Conservation (phyloP, 1,139 yeast species). For the Candida sojae region DNA sequence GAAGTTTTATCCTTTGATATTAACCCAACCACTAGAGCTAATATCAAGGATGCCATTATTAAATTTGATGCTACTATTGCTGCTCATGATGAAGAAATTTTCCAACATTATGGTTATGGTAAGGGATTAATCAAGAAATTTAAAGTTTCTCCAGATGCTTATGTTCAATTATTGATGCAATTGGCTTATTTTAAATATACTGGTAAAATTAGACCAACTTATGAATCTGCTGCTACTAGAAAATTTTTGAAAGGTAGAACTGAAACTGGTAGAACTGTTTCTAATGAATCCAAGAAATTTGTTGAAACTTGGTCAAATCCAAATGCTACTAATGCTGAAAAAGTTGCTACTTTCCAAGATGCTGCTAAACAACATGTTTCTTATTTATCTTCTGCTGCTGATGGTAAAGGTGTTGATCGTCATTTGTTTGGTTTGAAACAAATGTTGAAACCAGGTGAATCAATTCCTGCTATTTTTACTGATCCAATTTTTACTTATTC, state of each 20-base stretch:
- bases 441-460: constrained; percentile 61
- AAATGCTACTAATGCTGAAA: constrained; percentile 54
- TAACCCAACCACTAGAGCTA: constrained; percentile 50
- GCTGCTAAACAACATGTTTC: constrained; percentile 78
- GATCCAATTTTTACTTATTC: constrained; percentile 81
- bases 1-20: constrained; percentile 44
- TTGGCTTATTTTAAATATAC: constrained; percentile 78
- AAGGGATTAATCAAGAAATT: constrained; percentile 68
- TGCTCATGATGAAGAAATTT: constrained; percentile 60
- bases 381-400: constrained; percentile 76
- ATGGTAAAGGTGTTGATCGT: constrained; percentile 91
- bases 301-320: constrained; percentile 75
- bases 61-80: constrained; percentile 55
- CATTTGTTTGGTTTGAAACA: constrained; percentile 89
- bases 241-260: constrained; percentile 89
- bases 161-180: constrained; percentile 74
- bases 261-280: constrained; percentile 91
- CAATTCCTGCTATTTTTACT: constrained; percentile 67
- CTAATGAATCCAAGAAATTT: constrained; percentile 71
- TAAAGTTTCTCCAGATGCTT: constrained; percentile 78
- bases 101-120: constrained; percentile 75
- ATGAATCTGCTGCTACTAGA: constrained; percentile 95
- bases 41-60: constrained; percentile 57
- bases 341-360: constrained; percentile 66
- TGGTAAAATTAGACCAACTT: constrained; percentile 85